Evolutionary conservation across 106 monocot species (phyloP).

Genomic region (Ottelia alismoides): DNA sequence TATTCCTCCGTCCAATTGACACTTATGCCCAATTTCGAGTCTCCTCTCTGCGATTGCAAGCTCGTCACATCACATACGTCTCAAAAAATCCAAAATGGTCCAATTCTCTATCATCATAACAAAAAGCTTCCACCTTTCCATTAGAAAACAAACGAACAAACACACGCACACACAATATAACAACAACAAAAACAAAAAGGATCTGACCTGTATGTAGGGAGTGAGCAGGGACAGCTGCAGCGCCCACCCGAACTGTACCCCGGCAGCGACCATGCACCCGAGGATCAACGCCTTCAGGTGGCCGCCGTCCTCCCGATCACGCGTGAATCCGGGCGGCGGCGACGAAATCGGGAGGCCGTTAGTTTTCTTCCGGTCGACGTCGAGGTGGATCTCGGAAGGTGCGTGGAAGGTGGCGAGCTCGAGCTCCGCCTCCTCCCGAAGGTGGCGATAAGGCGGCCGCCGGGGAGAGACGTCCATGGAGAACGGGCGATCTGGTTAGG

Average conservation of each 20-base stretch:
- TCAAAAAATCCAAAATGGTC: too few species aligned
- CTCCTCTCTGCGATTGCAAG: too few species aligned
- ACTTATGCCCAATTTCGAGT: too few species aligned
- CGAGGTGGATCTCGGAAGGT: constrained; percentile 5
- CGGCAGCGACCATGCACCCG: constrained; percentile 64
- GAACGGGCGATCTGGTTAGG: too few species aligned
- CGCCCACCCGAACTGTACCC: constrained; percentile 90
- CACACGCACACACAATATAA: too few species aligned
- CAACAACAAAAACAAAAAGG: neutral
- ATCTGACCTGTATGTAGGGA: constrained; percentile 70
- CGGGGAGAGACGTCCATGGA: constrained; percentile 13
- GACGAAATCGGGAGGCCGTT: constrained; percentile 7
- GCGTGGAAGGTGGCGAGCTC: constrained; percentile 10
- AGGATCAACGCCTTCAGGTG: constrained; percentile 51
- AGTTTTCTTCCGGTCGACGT: neutral
- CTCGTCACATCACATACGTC: too few species aligned
- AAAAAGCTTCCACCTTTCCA: too few species aligned
- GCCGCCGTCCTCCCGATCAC: constrained; percentile 10
- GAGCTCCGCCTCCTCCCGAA: constrained; percentile 17
- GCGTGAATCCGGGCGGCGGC: neutral
- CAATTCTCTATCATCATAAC: too few species aligned
- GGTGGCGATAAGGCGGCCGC: constrained; percentile 22
- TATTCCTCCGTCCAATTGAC: too few species aligned
- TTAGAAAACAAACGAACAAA: too few species aligned
- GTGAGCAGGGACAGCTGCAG: constrained; percentile 80